These are phyloP conservation scores for Neopestalotiopsis rosae DNA, from an alignment of 2,329 filamentous ascomycete species.

Conservation along the genomic window DNA sequence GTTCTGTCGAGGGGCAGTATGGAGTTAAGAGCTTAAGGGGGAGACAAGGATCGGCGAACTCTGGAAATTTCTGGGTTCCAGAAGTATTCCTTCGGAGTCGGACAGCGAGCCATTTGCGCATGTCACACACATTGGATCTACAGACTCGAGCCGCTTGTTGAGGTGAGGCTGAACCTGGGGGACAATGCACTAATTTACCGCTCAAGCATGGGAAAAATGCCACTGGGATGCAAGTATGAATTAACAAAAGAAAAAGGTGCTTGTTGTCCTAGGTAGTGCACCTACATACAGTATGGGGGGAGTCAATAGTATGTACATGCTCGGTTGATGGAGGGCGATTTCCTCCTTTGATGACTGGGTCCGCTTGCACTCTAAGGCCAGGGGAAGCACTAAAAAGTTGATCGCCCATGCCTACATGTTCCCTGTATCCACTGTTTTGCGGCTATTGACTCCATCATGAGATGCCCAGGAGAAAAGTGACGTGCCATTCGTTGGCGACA, in stretches of 20 bases:
- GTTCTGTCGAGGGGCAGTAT: not conserved
- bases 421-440: not conserved
- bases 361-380: not conserved
- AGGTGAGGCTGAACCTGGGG: not conserved
- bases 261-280: not conserved
- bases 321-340: not conserved
- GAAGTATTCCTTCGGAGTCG: not conserved
- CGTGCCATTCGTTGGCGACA: not conserved
- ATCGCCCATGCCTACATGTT: not conserved
- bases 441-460: not conserved
- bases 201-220: not conserved
- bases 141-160: not conserved
- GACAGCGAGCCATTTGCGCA: not conserved
- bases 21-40: not conserved
- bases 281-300: not conserved
- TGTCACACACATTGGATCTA: not conserved
- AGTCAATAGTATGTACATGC: not conserved
- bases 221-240: not conserved
- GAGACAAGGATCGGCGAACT: not conserved
- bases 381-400: not conserved
- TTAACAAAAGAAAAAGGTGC: not conserved
- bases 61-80: slow-evolving; percentile 2
- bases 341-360: not conserved
- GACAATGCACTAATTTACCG: not conserved
- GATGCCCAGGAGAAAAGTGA: not conserved